These are phyloP conservation scores for Vigna reflexopilosa DNA, from an alignment of 306 rosid species.

Conservation along the genomic window DNA sequence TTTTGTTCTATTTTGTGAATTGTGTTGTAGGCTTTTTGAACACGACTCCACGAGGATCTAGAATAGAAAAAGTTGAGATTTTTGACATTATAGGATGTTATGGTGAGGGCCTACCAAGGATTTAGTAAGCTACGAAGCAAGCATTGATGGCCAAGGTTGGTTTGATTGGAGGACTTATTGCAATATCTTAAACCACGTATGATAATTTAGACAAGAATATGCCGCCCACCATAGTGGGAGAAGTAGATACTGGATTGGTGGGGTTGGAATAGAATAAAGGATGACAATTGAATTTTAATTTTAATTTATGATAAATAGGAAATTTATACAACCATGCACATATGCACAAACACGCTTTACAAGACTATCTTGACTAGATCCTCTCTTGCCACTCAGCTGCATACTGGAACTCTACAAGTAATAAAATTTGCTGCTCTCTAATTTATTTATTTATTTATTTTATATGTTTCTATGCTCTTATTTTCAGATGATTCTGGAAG, in stretches of 20 bases:
- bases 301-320: background rate
- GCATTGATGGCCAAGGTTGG: conserved; percentile 31
- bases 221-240: conserved; percentile 7
- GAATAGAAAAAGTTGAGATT: conserved; percentile 19
- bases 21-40: background rate
- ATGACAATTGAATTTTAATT: background rate
- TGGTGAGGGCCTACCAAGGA: conserved; percentile 28
- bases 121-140: conserved; percentile 6
- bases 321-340: conserved; percentile 27
- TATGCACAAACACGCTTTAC: conserved; percentile 42
- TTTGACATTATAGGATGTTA: conserved; percentile 23
- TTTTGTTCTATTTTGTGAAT: background rate
- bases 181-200: background rate
- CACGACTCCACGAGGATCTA: background rate
- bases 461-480: no score
- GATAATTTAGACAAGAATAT: conserved; percentile 29
- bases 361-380: background rate
- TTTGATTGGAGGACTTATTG: conserved; percentile 10
- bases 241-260: background rate
- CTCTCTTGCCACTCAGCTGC: background rate
- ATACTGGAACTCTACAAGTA: conserved; percentile 36
- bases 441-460: no score
- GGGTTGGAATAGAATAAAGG: background rate
- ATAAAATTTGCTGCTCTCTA: no score
- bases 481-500: no score